A percentile compares a stretch with the other conserved stretches of the same genome.
Evolutionary conservation across 2,329 filamentous ascomycete species (phyloP).

Genomic region (Macrophomina tecta): DNA sequence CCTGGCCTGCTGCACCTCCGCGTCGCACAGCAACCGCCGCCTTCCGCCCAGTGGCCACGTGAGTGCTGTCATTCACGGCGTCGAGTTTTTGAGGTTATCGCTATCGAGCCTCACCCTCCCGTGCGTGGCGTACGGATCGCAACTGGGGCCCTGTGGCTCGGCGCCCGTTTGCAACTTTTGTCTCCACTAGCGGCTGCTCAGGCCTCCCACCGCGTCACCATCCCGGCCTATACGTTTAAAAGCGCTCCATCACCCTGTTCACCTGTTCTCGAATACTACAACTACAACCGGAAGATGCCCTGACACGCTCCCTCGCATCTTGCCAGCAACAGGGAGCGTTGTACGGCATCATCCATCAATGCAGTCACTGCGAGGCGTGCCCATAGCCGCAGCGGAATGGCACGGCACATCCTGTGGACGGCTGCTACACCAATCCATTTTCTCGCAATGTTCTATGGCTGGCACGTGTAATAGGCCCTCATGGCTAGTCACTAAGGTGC

Average conservation of each 20-base stretch:
- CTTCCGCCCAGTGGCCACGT: not conserved
- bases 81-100: not conserved
- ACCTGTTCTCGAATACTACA: not conserved
- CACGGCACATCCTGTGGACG: conserved; percentile 13
- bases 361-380: conserved; percentile 22
- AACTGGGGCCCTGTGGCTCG: not conserved
- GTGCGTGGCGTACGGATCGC: conserved; percentile 15
- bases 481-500: conserved; percentile 1
- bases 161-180: conserved; percentile 8
- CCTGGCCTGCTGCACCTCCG: not conserved
- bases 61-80: not conserved
- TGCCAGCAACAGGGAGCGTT: conserved; percentile 16
- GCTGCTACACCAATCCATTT: conserved; percentile 13
- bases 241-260: not conserved
- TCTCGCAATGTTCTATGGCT: conserved; percentile 12
- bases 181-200: conserved; percentile 16
- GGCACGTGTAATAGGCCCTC: not conserved
- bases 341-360: conserved; percentile 17
- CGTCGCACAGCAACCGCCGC: conserved; percentile 11
- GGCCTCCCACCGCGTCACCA: conserved; percentile 23
- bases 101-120: conserved; percentile 12
- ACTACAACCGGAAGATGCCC: conserved; percentile 10
- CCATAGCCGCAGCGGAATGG: conserved; percentile 2
- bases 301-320: conserved; percentile 15
- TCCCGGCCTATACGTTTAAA: conserved; percentile 11